Percentiles rank a stretch among this genome's conserved stretches.
phyloP scores from a whole-genome alignment of 345 rosid species.

The Boechera stricta region DNA sequence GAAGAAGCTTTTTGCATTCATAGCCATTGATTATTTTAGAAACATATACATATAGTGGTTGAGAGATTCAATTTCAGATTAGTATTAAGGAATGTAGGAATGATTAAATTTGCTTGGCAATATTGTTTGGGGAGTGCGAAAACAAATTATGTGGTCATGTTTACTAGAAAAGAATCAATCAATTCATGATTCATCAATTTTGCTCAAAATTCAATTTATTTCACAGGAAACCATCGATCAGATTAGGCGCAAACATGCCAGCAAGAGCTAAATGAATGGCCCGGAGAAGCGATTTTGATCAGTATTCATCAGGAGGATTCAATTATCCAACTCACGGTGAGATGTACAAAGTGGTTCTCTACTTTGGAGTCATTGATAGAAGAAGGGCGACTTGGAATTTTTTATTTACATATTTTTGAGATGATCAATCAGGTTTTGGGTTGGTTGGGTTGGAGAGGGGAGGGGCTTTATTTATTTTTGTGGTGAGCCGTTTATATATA shows the following conservation, averaged over 20 bases:
- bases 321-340: slow-evolving; percentile 55
- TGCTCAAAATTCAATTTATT: not conserved
- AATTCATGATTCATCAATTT: not conserved
- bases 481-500: not conserved
- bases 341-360: slow-evolving; percentile 82
- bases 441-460: slow-evolving; percentile 26
- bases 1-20: slow-evolving; percentile 34
- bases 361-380: slow-evolving; percentile 79
- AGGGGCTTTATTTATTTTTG: slow-evolving; percentile 11
- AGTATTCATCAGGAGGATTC: slow-evolving; percentile 68
- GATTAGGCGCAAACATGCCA: slow-evolving; percentile 97
- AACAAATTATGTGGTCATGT: slow-evolving; percentile 46
- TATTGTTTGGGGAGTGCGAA: slow-evolving; percentile 31
- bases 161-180: slow-evolving; percentile 18
- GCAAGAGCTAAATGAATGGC: slow-evolving; percentile 84
- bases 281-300: slow-evolving; percentile 87
- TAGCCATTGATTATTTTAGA: slow-evolving; percentile 34
- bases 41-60: slow-evolving; percentile 34
- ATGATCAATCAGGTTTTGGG: slow-evolving; percentile 38
- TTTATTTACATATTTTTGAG: slow-evolving; percentile 22
- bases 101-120: slow-evolving; percentile 18
- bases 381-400: slow-evolving; percentile 21
- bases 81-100: slow-evolving; percentile 16
- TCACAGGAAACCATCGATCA: slow-evolving; percentile 77
- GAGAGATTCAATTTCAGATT: slow-evolving; percentile 27